Evolutionary conservation across 176 grass and related monocot genomes (phyloP), one percentile per base, ranked within the genome.

Genomic region (Typha latifolia): DNA sequence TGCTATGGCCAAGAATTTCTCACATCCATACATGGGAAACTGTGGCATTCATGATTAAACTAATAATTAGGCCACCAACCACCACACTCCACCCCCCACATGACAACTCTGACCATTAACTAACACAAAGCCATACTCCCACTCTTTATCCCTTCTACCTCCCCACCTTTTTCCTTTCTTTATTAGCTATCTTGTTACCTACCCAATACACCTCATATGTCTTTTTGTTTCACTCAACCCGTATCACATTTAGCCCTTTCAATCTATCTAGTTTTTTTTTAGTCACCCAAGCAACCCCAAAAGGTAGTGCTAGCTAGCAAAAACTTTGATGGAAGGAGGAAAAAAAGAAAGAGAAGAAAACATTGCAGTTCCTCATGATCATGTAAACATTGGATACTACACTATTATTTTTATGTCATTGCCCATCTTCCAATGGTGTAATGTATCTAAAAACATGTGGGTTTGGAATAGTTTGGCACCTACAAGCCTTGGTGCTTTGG

Each of bases 191-290:
- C 13, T 21, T 59, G 18, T 19, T 59, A 59, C 53, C 53, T 59
- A 59, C 53, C 53, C 53, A 59, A 56, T 48, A 79, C 79, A 93
- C 27, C 66, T 75, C 85, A 85, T 81, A 93, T 88, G 90, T 78
- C 27, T 43, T 48, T 78, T 43, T 69, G 37, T 49, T 62, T 64
- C 75, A 62, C 75, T 51, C 75, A 51, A 19, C 23, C 66, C 32
- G 70, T 69, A 78, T 70, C 75, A 78, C 66, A 53, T 77, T 75
- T 75, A 61, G 23, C 24, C 27, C 56, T 51, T 77, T 26, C 24
- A 26, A 26, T 26, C 24, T 26, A 26, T 26, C 24, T 1, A 26
- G 2, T 1, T 26, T 26, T 26, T 26, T 66, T 16, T 67, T 34
- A 34, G 32, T 8, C 34, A 6, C 34, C 34, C 34, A 37, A 37